Percentiles rank a stretch among this genome's conserved stretches.
Conservation (phyloP, 495 filamentous ascomycete species). For the Xylaria intraflava region DNA sequence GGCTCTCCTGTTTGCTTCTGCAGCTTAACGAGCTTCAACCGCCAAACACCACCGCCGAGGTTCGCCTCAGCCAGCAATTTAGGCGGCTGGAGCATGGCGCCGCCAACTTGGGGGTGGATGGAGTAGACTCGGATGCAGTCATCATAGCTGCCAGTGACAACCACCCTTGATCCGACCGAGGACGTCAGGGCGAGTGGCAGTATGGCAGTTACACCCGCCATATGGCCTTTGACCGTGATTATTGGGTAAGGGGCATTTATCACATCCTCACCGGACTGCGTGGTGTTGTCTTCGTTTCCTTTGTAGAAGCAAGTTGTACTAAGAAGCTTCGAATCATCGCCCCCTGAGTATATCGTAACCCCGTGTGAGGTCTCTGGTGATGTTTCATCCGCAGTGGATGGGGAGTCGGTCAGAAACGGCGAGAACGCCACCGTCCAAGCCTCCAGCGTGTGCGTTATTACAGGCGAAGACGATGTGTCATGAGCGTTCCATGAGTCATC, state of each 20-base stretch:
- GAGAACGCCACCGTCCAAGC: conserved; percentile 62
- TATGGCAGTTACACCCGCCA: conserved; percentile 84
- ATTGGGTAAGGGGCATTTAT: conserved; percentile 32
- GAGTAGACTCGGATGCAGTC: conserved; percentile 66
- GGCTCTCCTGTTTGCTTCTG: conserved; percentile 10
- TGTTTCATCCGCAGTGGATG: background rate
- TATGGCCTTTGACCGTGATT: conserved; percentile 49
- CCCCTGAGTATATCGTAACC: conserved; percentile 54
- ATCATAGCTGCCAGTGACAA: conserved; percentile 91
- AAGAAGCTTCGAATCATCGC: conserved; percentile 56
- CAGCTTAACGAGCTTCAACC: conserved; percentile 64
- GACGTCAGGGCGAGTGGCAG: conserved; percentile 50
- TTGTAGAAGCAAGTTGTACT: conserved; percentile 23
- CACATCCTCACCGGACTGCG: conserved; percentile 11
- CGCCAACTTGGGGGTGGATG: conserved; percentile 14
- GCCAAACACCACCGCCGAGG: conserved; percentile 87
- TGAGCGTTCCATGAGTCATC: conserved; percentile 21
- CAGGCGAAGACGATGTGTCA: conserved; percentile 19
- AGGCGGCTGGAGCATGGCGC: conserved; percentile 28
- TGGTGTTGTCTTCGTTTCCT: background rate
- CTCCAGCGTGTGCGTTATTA: conserved; percentile 47
- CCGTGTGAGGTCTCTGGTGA: background rate
- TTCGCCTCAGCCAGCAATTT: conserved; percentile 54
- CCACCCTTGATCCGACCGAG: conserved; percentile 37
- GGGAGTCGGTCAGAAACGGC: conserved; percentile 3